Evolutionary conservation across 768 basidiomycete species (phyloP), one percentile per base, ranked within the genome.

Genomic region (Tricholomella constricta): DNA sequence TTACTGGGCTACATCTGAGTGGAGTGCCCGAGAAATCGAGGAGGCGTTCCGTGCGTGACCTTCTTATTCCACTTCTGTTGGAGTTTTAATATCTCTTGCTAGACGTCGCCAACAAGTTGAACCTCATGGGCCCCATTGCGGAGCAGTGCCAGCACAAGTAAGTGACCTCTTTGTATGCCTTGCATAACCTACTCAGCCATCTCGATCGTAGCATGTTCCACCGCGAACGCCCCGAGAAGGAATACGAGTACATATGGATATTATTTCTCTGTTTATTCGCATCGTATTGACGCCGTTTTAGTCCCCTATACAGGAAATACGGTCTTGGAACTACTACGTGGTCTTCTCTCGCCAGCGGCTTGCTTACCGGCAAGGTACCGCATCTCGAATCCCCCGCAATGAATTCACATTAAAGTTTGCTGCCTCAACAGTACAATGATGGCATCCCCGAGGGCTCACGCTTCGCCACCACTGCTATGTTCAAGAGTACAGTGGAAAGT

Each of bases 81-180:
- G 75, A 75, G 47, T 81, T 79, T 55, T 75, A 89, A 36, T 79
- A 80, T 57, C 73, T 94, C 19, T 27, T 1, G 35, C 1, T 54
- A 85, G 88, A 88, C 55, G 72, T 93, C 38, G 89, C 91, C 10
- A 75, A 76, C 46, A 81, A 79, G 54, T 75, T 91, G 35, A 79
- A 80, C 57, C 74, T 94, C 20, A 77, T 83, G 52, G 78, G 79
- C 7, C 93, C 91, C 1, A 80, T 86, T 51, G 84, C 81, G 35
- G 91, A 94, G 57, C 91, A 93, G 70, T 85, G 85, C 64, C 81
- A 88, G 62, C 82, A 87, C 73, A 72, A 85, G 84, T 86, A 54
- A 20, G 78, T 60, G 9, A 22, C 41, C 15, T 34, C 6, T 7
- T 6, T 27, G 6, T 23, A 29, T 10, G 8, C n/a, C 15, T 12